Percentiles rank a stretch among this genome's conserved stretches.
phyloP scores from a whole-genome alignment of 192 early-diverging fungal species.

The Linderina pennispora region DNA sequence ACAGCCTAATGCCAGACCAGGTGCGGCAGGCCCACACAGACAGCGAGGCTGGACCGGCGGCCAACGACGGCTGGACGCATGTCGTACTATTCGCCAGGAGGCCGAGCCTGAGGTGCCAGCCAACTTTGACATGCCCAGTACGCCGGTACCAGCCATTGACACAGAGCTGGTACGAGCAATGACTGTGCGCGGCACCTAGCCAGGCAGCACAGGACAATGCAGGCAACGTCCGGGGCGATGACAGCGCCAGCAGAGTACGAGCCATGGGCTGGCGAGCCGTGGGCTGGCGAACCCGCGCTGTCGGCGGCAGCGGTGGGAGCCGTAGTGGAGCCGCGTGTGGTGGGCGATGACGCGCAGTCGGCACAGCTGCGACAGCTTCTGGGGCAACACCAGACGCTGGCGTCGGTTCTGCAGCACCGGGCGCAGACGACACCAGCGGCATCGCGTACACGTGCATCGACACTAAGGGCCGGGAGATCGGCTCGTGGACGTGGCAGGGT shows the following conservation, averaged over 20 bases:
- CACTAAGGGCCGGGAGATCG: constrained; percentile 63
- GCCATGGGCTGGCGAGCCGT: no score
- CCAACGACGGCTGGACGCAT: constrained; percentile 13
- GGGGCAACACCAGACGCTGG: constrained; percentile 55
- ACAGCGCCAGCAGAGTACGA: no score
- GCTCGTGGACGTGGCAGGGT: constrained; percentile 68
- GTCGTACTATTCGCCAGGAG: constrained; percentile 30
- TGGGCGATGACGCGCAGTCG: constrained; percentile 22
- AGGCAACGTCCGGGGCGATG: no score
- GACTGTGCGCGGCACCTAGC: no score
- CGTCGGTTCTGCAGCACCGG: constrained; percentile 61
- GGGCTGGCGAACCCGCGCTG: no score
- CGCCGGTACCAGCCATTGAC: constrained; percentile 1
- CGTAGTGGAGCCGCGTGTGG: constrained; percentile 16
- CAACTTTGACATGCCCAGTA: constrained; percentile 37
- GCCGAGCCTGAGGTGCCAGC: constrained; percentile 29
- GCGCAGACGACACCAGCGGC: constrained; percentile 51
- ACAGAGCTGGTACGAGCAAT: constrained; percentile 1
- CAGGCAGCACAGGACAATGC: no score
- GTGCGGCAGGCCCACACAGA: constrained; percentile 13
- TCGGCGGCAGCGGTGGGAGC: no score
- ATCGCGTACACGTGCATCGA: constrained; percentile 67
- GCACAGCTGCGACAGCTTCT: constrained; percentile 30
- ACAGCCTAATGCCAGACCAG: constrained; percentile 15
- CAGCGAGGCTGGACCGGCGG: constrained; percentile 18